These are phyloP conservation scores for Pistacia vera DNA, from an alignment of 345 rosid species.

Conservation along the genomic window DNA sequence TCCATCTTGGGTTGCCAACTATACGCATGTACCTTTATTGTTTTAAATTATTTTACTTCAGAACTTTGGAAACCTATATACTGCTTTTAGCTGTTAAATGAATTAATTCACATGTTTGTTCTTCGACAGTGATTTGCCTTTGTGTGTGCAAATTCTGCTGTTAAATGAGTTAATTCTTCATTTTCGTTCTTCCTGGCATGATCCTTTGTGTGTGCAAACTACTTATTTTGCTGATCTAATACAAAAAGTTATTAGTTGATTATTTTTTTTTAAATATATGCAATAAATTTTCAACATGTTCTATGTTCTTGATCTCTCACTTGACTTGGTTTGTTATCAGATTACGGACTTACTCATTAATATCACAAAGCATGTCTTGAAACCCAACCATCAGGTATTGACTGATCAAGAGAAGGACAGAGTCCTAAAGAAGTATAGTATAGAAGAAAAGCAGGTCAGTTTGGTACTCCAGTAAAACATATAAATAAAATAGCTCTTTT, in stretches of 20 bases:
- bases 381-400: slow-evolving; percentile 69
- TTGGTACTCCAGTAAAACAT: neutral
- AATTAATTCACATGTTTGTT: neutral
- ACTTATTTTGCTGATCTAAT: neutral
- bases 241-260: neutral
- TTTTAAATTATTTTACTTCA: neutral
- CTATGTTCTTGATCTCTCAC: neutral
- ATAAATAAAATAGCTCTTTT: neutral
- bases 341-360: slow-evolving; percentile 77
- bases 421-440: slow-evolving; percentile 62
- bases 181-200: neutral
- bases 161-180: neutral
- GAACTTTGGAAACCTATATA: neutral
- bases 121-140: too few relatives aligned
- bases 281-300: neutral
- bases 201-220: neutral
- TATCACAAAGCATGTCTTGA: slow-evolving; percentile 78
- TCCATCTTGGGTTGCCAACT: neutral
- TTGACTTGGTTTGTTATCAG: slow-evolving; percentile 36
- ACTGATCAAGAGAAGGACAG: slow-evolving; percentile 59
- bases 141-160: too few relatives aligned
- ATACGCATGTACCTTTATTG: too few relatives aligned
- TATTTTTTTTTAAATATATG: neutral
- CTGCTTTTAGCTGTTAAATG: neutral
- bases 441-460: slow-evolving; percentile 90